Percentiles rank a stretch among this genome's conserved stretches.
Conservation (phyloP, 2,329 filamentous ascomycete genomes). For the Phialemoniopsis sp. region DNA sequence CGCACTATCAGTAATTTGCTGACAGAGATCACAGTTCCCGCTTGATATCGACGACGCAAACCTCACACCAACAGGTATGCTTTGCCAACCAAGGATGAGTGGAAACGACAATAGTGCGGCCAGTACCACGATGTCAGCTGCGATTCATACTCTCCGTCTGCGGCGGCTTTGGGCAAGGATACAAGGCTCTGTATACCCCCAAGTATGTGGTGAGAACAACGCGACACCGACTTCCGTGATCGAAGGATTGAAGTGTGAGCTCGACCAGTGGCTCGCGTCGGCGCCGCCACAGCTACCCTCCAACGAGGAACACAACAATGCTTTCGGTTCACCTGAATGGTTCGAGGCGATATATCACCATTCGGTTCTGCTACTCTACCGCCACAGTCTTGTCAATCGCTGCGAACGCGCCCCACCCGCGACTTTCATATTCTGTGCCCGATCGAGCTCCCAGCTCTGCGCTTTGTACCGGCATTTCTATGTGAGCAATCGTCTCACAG, state of each 20-base stretch:
- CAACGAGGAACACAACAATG: constrained; percentile 27
- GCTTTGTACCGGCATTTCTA: constrained; percentile 26
- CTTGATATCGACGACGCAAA: constrained; percentile 22
- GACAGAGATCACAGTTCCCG: no score
- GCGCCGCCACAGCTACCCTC: no score
- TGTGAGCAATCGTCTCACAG: no score
- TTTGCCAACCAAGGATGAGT: constrained; percentile 11
- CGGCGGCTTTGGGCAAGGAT: constrained; percentile 23
- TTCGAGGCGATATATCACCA: constrained; percentile 31
- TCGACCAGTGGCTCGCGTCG: constrained; percentile 22
- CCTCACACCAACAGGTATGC: constrained; percentile 15
- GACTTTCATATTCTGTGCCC: no score
- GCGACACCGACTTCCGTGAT: no score
- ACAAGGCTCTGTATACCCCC: constrained; percentile 16
- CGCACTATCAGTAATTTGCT: no score
- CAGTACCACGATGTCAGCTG: constrained; percentile 20
- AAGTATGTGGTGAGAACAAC: no score
- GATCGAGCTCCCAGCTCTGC: no score
- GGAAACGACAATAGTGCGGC: constrained; percentile 4
- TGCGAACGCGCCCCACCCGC: constrained; percentile 7
- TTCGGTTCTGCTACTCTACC: constrained; percentile 30
- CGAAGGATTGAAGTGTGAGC: constrained; percentile 13
- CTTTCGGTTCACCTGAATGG: no score
- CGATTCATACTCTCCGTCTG: constrained; percentile 21
- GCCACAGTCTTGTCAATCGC: constrained; percentile 20